These are phyloP conservation scores for Scedosporium aurantiacum DNA, from an alignment of 2,329 filamentous ascomycete genomes.

Conservation along the genomic window DNA sequence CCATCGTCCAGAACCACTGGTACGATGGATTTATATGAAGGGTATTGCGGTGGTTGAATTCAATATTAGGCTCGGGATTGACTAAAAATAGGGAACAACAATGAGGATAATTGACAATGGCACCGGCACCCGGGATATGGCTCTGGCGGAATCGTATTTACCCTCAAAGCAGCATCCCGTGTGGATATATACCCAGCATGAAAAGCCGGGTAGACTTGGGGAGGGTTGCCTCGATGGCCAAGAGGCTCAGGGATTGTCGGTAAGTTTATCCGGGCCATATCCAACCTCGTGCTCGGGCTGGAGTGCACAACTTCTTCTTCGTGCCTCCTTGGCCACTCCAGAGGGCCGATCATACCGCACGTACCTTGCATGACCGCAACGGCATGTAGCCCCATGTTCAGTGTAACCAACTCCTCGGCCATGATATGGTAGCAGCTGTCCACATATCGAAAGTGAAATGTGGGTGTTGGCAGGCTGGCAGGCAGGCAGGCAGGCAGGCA, in stretches of 20 bases:
- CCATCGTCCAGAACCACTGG: neutral
- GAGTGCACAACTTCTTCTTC: neutral
- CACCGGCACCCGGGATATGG: neutral
- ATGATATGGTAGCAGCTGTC: neutral
- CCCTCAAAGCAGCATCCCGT: neutral
- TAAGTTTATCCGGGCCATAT: slow-evolving; percentile 3
- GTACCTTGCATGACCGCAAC: slow-evolving; percentile 1
- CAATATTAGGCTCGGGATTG: slow-evolving; percentile 4
- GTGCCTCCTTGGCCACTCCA: neutral
- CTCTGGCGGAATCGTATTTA: slow-evolving; percentile 1
- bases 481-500: neutral
- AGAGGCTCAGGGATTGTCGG: neutral
- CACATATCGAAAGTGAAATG: neutral
- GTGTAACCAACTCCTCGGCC: neutral
- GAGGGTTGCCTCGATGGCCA: neutral
- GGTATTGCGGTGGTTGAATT: neutral
- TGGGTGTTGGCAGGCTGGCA: neutral
- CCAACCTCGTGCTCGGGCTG: neutral
- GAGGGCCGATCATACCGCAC: neutral
- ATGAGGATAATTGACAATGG: neutral
- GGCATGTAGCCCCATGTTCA: neutral
- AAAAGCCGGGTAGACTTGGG: neutral
- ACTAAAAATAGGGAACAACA: neutral
- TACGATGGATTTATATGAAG: neutral
- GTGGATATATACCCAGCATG: neutral